These are phyloP conservation scores for Fusarium aywerte DNA, from an alignment of 2,329 filamentous ascomycete genomes.

Conservation along the genomic window DNA sequence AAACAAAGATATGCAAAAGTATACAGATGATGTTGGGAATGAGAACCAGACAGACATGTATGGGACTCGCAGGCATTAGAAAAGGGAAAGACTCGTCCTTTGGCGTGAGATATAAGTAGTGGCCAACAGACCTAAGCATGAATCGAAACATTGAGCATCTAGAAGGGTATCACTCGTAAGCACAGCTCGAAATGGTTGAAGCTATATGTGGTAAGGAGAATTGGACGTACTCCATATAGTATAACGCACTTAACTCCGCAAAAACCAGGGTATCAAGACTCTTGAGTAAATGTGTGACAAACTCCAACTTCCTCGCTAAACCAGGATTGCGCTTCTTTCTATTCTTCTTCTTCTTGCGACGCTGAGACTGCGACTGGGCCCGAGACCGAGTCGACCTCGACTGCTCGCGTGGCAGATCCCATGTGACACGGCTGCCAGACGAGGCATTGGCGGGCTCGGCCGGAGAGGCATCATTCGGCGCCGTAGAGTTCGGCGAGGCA, in stretches of 20 bases:
- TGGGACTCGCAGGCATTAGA: conserved; percentile 64
- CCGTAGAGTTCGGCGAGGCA: conserved; percentile 56
- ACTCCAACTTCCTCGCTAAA: conserved; percentile 67
- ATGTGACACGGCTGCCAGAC: conserved; percentile 36
- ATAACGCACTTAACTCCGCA: conserved; percentile 71
- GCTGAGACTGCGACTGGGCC: conserved; percentile 47
- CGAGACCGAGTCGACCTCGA: conserved; percentile 27
- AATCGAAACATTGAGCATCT: conserved; percentile 75
- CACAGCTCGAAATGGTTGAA: conserved; percentile 2
- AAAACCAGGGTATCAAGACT: conserved; percentile 72
- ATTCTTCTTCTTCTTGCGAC: conserved; percentile 52
- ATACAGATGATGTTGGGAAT: conserved; percentile 70
- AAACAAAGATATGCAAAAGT: conserved; percentile 66
- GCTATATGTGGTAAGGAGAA: not conserved
- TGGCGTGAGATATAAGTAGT: conserved; percentile 72
- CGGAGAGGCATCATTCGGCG: conserved; percentile 46
- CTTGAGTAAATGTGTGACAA: conserved; percentile 68
- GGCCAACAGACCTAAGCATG: conserved; percentile 66
- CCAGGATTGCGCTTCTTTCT: conserved; percentile 55
- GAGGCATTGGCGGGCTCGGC: conserved; percentile 21
- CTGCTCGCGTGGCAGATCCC: conserved; percentile 29
- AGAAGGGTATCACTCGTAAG: conserved; percentile 30
- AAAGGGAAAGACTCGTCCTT: conserved; percentile 67
- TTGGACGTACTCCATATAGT: conserved; percentile 74
- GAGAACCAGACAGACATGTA: conserved; percentile 68